Evolutionary conservation across 2,329 filamentous ascomycete species (phyloP).

Genomic region (Colletotrichum acutatum): DNA sequence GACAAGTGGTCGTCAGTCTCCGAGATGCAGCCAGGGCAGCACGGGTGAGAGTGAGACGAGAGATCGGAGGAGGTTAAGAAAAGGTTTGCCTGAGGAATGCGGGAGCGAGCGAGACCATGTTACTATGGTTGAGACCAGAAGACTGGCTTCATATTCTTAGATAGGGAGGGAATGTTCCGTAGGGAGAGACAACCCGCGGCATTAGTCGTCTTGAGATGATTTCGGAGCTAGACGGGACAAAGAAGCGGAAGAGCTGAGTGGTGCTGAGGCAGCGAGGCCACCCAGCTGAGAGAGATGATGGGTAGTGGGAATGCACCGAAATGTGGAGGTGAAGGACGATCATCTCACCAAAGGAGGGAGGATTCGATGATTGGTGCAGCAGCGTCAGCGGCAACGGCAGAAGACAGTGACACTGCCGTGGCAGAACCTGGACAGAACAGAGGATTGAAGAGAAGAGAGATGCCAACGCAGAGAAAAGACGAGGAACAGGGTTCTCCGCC

Average conservation of each 20-base stretch:
- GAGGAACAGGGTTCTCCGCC: constrained; percentile 32
- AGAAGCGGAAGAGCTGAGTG: not conserved
- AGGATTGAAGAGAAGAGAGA: not conserved
- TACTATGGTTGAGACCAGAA: constrained; percentile 3
- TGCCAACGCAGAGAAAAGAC: not conserved
- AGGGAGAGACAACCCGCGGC: constrained; percentile 19
- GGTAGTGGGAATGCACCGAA: constrained; percentile 10
- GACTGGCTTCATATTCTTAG: not conserved
- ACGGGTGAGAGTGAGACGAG: not conserved
- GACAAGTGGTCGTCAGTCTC: constrained; percentile 1
- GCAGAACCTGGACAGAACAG: not conserved
- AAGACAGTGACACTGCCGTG: too few relatives aligned
- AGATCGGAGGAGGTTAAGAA: constrained; percentile 7
- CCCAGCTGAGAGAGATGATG: not conserved
- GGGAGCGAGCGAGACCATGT: constrained; percentile 15
- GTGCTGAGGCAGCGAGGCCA: constrained; percentile 7
- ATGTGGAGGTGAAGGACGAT: constrained; percentile 22
- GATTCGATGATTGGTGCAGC: not conserved
- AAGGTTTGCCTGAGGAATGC: constrained; percentile 25
- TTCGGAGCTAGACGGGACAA: not conserved
- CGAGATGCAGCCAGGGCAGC: constrained; percentile 5
- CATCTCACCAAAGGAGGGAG: constrained; percentile 7
- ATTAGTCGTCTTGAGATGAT: not conserved
- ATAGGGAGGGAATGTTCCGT: not conserved
- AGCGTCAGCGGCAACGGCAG: not conserved